Percentiles rank a stretch among this genome's conserved stretches.
phyloP scores from a whole-genome alignment of 140 eudicot species.

The Oenanthe javanica region DNA sequence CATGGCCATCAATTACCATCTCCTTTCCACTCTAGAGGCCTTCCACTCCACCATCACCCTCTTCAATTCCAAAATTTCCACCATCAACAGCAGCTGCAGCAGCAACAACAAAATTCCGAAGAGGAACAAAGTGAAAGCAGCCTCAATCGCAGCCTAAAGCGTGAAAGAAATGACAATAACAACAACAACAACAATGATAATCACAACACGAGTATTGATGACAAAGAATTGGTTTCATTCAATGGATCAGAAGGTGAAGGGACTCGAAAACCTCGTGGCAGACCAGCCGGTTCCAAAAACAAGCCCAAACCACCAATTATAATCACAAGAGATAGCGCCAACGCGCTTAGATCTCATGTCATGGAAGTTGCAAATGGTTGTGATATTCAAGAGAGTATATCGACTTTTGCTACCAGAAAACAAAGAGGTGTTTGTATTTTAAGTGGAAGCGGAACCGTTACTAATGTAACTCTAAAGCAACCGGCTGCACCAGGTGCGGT shows the following conservation, averaged over 20 bases:
- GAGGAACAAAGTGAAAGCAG: constrained; percentile 56
- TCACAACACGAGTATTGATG: not conserved
- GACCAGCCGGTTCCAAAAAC: constrained; percentile 92
- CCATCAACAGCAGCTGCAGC: constrained; percentile 5
- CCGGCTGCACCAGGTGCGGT: constrained; percentile 75
- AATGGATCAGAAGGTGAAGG: constrained; percentile 10
- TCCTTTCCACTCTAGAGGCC: constrained; percentile 66
- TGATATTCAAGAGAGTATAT: constrained; percentile 73
- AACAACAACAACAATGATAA: constrained; percentile 14
- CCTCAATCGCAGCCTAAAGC: constrained; percentile 39
- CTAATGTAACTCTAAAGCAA: constrained; percentile 73
- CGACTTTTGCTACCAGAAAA: constrained; percentile 61
- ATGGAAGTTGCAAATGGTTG: constrained; percentile 82
- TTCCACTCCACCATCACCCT: constrained; percentile 64
- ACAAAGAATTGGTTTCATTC: constrained; percentile 29
- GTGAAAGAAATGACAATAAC: constrained; percentile 47
- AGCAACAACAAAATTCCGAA: constrained; percentile 46
- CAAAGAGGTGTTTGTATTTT: constrained; percentile 89
- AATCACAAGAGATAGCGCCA: constrained; percentile 81
- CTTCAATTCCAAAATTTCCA: constrained; percentile 25
- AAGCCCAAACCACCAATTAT: constrained; percentile 92
- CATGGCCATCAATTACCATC: constrained; percentile 87
- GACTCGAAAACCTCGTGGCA: constrained; percentile 64
- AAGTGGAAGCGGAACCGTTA: constrained; percentile 74
- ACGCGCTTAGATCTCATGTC: constrained; percentile 86